phyloP scores from a whole-genome alignment of 1,284 basidiomycete genomes.

The Malassezia furfur region DNA sequence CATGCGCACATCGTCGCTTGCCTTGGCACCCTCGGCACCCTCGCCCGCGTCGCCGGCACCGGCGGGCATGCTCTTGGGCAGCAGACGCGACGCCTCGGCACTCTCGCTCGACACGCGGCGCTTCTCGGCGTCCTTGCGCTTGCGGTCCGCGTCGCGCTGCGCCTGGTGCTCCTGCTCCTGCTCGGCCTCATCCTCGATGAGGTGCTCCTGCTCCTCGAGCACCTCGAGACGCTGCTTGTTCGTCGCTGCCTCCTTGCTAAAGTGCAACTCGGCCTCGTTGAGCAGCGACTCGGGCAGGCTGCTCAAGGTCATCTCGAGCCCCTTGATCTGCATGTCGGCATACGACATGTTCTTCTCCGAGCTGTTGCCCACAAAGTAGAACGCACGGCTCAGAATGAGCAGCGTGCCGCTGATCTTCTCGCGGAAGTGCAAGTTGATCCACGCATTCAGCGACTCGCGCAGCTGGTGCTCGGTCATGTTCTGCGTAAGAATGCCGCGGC shows the following conservation, averaged over 20 bases:
- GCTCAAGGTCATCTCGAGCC: slow-evolving; percentile 80
- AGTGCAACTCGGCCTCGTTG: slow-evolving; percentile 91
- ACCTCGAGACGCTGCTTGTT: slow-evolving; percentile 98
- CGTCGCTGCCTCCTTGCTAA: slow-evolving; percentile 80
- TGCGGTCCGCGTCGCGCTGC: slow-evolving; percentile 72
- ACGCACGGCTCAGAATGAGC: slow-evolving; percentile 81
- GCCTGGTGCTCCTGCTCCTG: slow-evolving; percentile 89
- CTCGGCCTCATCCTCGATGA: slow-evolving; percentile 97
- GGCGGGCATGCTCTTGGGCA: slow-evolving; percentile 25
- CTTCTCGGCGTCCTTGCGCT: slow-evolving; percentile 58
- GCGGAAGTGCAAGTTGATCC: slow-evolving; percentile 86
- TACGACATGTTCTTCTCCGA: slow-evolving; percentile 22
- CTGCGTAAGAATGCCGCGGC: slow-evolving; percentile 79
- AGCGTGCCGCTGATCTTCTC: slow-evolving; percentile 80
- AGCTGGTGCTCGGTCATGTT: slow-evolving; percentile 58
- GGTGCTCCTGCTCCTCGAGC: slow-evolving; percentile 92
- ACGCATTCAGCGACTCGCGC: slow-evolving; percentile 77
- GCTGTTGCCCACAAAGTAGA: slow-evolving; percentile 60
- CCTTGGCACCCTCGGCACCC: neutral
- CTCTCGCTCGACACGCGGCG: slow-evolving; percentile 27
- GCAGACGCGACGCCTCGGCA: slow-evolving; percentile 31
- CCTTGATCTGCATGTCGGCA: slow-evolving; percentile 56
- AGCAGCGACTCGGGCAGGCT: slow-evolving; percentile 89
- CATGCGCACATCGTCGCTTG: slow-evolving; percentile 69
- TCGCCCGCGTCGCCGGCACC: neutral